Evolutionary conservation across 805 yeast genomes (phyloP).

Genomic region (Wickerhamomyces ciferrii): DNA sequence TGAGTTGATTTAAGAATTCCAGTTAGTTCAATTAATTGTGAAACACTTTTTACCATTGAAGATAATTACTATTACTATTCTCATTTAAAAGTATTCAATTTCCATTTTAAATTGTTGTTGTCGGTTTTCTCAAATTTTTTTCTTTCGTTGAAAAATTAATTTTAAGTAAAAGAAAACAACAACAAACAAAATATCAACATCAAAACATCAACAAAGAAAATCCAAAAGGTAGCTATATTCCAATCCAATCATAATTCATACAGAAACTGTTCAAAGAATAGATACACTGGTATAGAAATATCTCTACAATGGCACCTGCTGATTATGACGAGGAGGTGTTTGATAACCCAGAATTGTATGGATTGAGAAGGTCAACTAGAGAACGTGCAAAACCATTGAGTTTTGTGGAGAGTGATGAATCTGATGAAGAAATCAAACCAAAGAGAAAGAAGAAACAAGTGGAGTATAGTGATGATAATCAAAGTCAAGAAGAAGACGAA

Average conservation of each 20-base stretch:
- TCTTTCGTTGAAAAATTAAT: background rate
- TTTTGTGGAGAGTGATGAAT: conserved; percentile 17
- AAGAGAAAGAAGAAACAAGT: conserved; percentile 23
- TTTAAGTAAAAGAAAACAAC: background rate
- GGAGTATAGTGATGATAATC: conserved; percentile 7
- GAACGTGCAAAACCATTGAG: conserved; percentile 18
- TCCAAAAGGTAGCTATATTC: no score
- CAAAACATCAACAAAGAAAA: background rate
- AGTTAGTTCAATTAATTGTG: no score
- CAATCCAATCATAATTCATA: background rate
- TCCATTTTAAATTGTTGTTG: background rate
- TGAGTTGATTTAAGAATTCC: no score
- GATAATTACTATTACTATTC: no score
- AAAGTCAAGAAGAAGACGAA: conserved; percentile 21
- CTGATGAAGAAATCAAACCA: conserved; percentile 24
- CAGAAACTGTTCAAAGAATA: no score
- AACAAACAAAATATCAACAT: background rate
- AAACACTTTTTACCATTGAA: no score
- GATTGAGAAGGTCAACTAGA: conserved; percentile 71
- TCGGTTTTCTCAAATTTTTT: background rate
- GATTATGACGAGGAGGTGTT: conserved; percentile 50
- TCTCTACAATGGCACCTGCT: conserved; percentile 6
- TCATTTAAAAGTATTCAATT: background rate
- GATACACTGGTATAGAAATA: background rate
- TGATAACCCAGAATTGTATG: conserved; percentile 77